Base-by-base conservation (phyloP, 768 basidiomycete species). In the Russula virescens region DNA sequence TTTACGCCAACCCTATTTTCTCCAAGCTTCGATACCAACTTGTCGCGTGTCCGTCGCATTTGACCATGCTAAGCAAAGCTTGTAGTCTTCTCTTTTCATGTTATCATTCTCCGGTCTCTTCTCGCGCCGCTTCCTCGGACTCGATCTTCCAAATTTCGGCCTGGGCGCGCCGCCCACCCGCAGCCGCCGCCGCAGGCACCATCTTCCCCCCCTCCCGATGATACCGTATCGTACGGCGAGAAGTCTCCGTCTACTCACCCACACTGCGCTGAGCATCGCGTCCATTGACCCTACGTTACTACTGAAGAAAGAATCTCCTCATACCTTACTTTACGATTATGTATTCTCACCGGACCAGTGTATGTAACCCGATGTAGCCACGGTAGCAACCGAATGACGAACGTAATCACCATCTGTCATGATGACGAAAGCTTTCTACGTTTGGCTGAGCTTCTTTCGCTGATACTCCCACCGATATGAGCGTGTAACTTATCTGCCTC, bases 401-500 rank as follows among this genome's bases (percentile, higher is more conserved):
- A 58, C 53, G 63, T 64, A 58, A 43, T 35, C 46, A 31, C 49
- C 23, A 42, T 31, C 55, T 55, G 40, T 25, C 43, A 58, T 38
- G 51, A 31, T 31, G 56, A 64, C 61, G 64, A 52, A 58, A 58
- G 38, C 35, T 18, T 54, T 5, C 42, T 49, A 3, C 18, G 13
- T 56, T 21, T 49, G 31, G 50, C 42, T 40, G 46, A 54, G 47
- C 31, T 46, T 49, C 31, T 45, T 45, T 52, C 31, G 62, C 62
- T 64, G 63, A 64, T 60, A 51, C 54, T 64, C 58, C 53, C 58
- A 60, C 63, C 63, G 63, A 60, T 64, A 64, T 64, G 64, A 62
- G 43, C 60, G 64, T 47, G 61, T 57, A 65, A 52, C 54, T 55
- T 56, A 62, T 62, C 55, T 49, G 63, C 61, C 55, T 65, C 60